Evolutionary conservation across 768 basidiomycete species (phyloP), one percentile per base, ranked within the genome.

Genomic region (Panaeolus cyanescens): DNA sequence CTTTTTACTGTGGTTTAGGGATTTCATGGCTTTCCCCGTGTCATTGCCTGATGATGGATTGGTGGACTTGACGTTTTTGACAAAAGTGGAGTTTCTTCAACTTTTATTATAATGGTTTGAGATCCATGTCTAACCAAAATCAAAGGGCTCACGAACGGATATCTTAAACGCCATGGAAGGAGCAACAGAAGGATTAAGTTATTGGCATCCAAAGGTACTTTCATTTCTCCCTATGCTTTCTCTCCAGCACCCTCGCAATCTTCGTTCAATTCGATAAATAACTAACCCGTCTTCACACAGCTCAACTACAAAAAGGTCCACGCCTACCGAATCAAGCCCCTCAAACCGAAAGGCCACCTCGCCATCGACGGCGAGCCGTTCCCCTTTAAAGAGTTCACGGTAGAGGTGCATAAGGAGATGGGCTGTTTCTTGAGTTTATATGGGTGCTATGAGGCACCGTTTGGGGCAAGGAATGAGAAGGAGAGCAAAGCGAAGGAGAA

Each of bases 11-110:
- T 17, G 12, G 12, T 30, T 54, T 39, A 89, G 89, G 17, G 88
- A 90, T 60, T 79, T 90, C 34, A 89, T 94, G 88, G 86, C 92
- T 25, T 95, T 94, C 69, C 94, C 92, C 0, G 87, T 92, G 3
- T 91, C 91, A 20, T 71, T 89, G 55, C 90, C 92, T 0, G 85
- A 90, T 61, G 92, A 95, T 67, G 92, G 92, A 0, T 72, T 87
- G 31, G 86, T 95, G 56, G 93, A 94, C 66, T 72, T 95, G 40
- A 81, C 83, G 40, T 79, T 83, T 36, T 87, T 93, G 78, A 82
- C 85, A 58, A 64, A 79, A 60, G 93, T 91, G 67, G 34, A 85
- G 73, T 55, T 54, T 54, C 22, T 56, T 58, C 54, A 25, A 22
- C 36, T n/a, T 45, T 28, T 40, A 56, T 50, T 32, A 5, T 53